These are phyloP conservation scores for Colletotrichum gloeosporioides DNA, from an alignment of 2,329 filamentous ascomycete species.

Conservation along the genomic window DNA sequence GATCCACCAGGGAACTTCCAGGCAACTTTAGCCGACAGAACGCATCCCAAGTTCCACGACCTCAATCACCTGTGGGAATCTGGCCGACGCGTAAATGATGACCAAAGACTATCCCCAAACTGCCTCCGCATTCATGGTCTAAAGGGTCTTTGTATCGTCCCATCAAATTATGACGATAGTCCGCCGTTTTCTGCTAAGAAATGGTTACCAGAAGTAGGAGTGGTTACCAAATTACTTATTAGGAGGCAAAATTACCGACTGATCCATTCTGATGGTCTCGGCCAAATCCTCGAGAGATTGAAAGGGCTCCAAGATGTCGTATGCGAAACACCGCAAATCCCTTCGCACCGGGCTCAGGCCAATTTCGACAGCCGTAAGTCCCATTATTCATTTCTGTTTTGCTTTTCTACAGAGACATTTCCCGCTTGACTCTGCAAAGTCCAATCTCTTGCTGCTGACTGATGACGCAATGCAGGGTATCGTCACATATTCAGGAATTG, in stretches of 20 bases:
- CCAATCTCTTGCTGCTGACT: neutral
- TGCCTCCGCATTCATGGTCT: neutral
- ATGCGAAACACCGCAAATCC: neutral
- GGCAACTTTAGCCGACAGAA: neutral
- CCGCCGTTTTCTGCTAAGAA: neutral
- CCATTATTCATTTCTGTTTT: neutral
- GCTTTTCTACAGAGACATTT: neutral
- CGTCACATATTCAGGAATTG: neutral
- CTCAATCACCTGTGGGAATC: neutral
- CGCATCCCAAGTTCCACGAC: neutral
- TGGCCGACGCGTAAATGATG: neutral
- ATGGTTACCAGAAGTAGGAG: neutral
- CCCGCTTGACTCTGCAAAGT: too few species aligned
- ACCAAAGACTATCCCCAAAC: too few species aligned
- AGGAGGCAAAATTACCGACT: neutral
- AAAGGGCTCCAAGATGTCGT: neutral
- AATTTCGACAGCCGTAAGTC: neutral
- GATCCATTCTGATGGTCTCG: neutral
- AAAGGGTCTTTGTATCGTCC: neutral
- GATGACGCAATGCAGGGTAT: neutral
- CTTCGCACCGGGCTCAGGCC: too few species aligned
- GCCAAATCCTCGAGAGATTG: neutral
- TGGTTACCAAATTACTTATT: neutral
- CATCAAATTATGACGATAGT: neutral
- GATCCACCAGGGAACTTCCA: neutral